These are phyloP conservation scores for Penstemon davidsonii DNA, from an alignment of 257 asterid species.

Conservation along the genomic window DNA sequence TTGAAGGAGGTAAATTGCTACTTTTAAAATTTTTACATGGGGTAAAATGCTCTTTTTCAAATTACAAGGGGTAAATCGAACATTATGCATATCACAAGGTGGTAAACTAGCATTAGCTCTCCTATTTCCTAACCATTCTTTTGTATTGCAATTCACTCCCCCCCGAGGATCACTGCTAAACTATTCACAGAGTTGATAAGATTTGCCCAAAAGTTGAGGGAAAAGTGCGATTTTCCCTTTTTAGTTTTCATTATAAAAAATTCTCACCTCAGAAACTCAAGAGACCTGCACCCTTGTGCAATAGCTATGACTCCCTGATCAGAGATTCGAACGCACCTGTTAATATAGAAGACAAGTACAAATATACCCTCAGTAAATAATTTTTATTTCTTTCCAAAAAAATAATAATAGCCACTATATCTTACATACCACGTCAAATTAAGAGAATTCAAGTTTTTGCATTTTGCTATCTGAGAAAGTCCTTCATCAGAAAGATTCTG, in stretches of 20 bases:
- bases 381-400: constrained; percentile 7
- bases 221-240: too few species aligned
- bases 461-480: constrained; percentile 73
- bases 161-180: too few species aligned
- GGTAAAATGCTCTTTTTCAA: too few species aligned
- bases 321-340: constrained; percentile 77
- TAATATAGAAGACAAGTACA: constrained; percentile 26
- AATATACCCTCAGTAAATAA: constrained; percentile 8
- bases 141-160: too few species aligned
- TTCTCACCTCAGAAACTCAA: constrained; percentile 74
- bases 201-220: too few species aligned
- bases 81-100: too few species aligned
- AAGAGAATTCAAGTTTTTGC: constrained; percentile 65
- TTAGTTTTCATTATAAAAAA: not conserved
- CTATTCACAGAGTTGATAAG: too few species aligned
- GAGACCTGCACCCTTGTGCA: constrained; percentile 76
- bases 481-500: constrained; percentile 93
- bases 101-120: too few species aligned
- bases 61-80: too few species aligned
- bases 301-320: constrained; percentile 78
- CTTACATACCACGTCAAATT: constrained; percentile 79
- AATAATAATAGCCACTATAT: not conserved
- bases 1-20: too few species aligned
- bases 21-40: too few species aligned
- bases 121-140: too few species aligned